These are phyloP conservation scores for Coemansia sp. DNA, from an alignment of 192 early-diverging fungal genomes.

Conservation along the genomic window DNA sequence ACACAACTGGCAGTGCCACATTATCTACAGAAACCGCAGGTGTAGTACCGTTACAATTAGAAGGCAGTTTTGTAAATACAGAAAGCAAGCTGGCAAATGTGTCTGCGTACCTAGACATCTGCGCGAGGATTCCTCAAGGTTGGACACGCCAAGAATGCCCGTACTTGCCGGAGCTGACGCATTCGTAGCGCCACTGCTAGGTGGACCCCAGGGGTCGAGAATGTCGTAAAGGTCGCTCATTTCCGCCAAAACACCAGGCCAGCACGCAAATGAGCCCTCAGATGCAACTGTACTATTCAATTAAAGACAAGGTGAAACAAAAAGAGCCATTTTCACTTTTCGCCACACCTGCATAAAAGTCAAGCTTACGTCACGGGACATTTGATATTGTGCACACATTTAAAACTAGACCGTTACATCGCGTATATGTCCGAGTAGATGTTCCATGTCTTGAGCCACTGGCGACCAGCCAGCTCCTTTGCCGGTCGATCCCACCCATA, in stretches of 20 bases:
- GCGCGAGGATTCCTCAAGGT: conserved; percentile 19
- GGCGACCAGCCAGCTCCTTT: conserved; percentile 32
- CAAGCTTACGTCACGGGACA: background rate
- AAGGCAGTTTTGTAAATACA: background rate
- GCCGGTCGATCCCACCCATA: conserved; percentile 61
- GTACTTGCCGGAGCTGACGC: conserved; percentile 2
- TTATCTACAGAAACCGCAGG: conserved; percentile 33
- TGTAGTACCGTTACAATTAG: background rate
- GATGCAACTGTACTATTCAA: background rate
- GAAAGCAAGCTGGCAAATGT: background rate
- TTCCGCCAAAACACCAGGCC: conserved; percentile 6
- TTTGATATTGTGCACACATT: background rate
- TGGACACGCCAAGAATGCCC: conserved; percentile 3
- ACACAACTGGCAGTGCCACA: conserved; percentile 43
- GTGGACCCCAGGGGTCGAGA: conserved; percentile 51
- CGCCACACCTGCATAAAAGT: background rate
- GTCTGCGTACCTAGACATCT: conserved; percentile 34
- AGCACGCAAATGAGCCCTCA: background rate
- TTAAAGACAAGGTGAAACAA: background rate
- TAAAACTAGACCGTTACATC: conserved; percentile 3
- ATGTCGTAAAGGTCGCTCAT: conserved; percentile 56
- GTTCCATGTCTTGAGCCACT: conserved; percentile 43
- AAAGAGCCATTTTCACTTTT: background rate
- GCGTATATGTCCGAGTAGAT: conserved; percentile 19
- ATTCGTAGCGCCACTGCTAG: conserved; percentile 7